Percentiles rank a stretch among this genome's conserved stretches.
Conservation (phyloP, 352 stramenopile species). For the Globisporangium irregulare region DNA sequence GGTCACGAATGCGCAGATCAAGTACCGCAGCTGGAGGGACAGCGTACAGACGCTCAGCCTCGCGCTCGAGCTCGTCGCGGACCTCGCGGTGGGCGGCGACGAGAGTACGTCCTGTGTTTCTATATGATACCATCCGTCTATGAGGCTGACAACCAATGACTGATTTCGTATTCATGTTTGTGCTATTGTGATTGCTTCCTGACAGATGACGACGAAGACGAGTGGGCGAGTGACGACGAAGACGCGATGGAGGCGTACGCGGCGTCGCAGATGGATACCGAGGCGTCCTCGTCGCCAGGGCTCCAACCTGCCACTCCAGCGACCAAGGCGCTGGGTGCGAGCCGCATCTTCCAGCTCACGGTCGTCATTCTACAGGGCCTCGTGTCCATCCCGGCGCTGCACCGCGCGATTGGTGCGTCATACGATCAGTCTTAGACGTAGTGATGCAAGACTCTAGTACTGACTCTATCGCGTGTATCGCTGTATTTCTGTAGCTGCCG, state of each 20-base stretch:
- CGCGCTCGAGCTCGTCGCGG: constrained; percentile 71
- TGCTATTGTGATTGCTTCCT: neutral
- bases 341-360: constrained; percentile 49
- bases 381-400: constrained; percentile 62
- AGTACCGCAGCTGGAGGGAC: constrained; percentile 74
- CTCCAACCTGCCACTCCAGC: constrained; percentile 22
- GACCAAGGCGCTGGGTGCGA: constrained; percentile 39
- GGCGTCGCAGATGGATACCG: constrained; percentile 58
- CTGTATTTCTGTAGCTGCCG: constrained; percentile 26
- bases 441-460: no score
- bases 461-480: no score
- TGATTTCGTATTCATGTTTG: neutral
- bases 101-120: constrained; percentile 26
- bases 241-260: constrained; percentile 85
- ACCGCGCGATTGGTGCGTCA: constrained; percentile 42
- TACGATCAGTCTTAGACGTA: neutral
- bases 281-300: neutral
- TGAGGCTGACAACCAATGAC: neutral
- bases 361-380: constrained; percentile 74
- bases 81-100: constrained; percentile 50
- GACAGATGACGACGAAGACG: constrained; percentile 66
- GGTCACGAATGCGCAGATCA: constrained; percentile 62
- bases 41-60: constrained; percentile 76
- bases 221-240: constrained; percentile 87
- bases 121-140: neutral